phyloP scores from a whole-genome alignment of 2,329 filamentous ascomycete species.

The Aspergillus sergii region DNA sequence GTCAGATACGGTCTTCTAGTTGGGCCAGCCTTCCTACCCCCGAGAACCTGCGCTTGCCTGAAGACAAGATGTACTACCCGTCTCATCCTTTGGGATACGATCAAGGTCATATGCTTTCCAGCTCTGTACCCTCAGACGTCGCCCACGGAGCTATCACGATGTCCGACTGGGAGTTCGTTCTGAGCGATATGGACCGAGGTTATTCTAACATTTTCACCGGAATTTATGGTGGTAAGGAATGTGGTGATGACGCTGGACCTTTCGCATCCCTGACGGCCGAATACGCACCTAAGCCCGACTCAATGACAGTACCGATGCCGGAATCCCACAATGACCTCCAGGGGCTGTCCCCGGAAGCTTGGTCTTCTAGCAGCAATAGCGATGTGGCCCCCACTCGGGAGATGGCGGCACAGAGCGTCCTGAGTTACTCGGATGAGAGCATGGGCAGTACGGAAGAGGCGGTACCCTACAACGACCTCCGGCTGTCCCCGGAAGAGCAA shows the following conservation, averaged over 20 bases:
- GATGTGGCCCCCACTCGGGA: constrained; percentile 35
- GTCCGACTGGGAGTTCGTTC: constrained; percentile 79
- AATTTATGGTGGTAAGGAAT: constrained; percentile 50
- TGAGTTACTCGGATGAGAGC: constrained; percentile 64
- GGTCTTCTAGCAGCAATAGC: constrained; percentile 43
- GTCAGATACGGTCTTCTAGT: constrained; percentile 35
- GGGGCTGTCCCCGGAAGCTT: constrained; percentile 41
- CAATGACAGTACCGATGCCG: constrained; percentile 20
- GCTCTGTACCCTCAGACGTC: constrained; percentile 46
- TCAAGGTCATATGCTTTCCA: constrained; percentile 36
- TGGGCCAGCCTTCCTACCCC: constrained; percentile 30
- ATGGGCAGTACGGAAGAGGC: constrained; percentile 56
- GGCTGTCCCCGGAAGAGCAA: constrained; percentile 32
- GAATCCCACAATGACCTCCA: constrained; percentile 33
- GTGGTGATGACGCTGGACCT: constrained; percentile 37
- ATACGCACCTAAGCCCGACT: constrained; percentile 31
- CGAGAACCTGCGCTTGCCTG: constrained; percentile 23
- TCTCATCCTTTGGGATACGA: constrained; percentile 52
- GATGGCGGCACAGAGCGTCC: constrained; percentile 53
- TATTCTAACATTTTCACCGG: constrained; percentile 73
- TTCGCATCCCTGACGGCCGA: constrained; percentile 39
- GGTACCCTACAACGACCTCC: constrained; percentile 26
- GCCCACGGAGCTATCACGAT: constrained; percentile 54
- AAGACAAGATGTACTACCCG: constrained; percentile 34
- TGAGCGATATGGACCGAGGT: constrained; percentile 78